These are phyloP conservation scores for Bonia amplexicaulis DNA, from an alignment of 176 grass and related monocot species.

Conservation along the genomic window DNA sequence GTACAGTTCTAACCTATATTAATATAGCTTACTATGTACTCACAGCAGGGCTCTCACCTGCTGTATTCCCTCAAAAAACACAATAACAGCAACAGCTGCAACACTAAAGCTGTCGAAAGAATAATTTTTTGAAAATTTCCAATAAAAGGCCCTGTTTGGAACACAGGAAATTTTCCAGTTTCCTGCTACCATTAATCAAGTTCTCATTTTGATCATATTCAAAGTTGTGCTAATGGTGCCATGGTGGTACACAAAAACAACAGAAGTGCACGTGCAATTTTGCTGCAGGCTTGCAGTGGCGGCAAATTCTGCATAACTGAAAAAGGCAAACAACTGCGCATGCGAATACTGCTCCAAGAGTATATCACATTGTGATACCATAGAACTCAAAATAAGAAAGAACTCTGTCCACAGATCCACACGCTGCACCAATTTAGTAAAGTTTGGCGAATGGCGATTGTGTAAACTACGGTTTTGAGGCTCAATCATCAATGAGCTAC, in stretches of 20 bases:
- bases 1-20: too few relatives aligned
- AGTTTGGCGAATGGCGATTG: neutral
- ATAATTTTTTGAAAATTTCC: neutral
- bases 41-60: too few relatives aligned
- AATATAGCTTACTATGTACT: too few relatives aligned
- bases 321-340: neutral
- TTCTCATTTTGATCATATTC: neutral
- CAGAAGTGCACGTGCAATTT: neutral
- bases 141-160: too few relatives aligned
- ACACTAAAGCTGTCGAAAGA: neutral
- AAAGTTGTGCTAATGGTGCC: neutral
- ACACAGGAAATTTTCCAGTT: too few relatives aligned
- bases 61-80: too few relatives aligned
- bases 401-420: neutral
- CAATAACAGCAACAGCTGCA: too few relatives aligned
- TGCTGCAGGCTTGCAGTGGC: neutral
- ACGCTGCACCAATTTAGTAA: conserved; percentile 1
- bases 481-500: neutral
- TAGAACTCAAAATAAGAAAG: neutral
- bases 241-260: neutral
- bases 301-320: neutral
- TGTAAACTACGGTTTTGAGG: neutral
- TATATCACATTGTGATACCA: too few relatives aligned
- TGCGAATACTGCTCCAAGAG: neutral
- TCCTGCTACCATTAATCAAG: too few relatives aligned